Base-by-base conservation (phyloP, 192 early-diverging fungal genomes). In the Dissophora ornata region DNA sequence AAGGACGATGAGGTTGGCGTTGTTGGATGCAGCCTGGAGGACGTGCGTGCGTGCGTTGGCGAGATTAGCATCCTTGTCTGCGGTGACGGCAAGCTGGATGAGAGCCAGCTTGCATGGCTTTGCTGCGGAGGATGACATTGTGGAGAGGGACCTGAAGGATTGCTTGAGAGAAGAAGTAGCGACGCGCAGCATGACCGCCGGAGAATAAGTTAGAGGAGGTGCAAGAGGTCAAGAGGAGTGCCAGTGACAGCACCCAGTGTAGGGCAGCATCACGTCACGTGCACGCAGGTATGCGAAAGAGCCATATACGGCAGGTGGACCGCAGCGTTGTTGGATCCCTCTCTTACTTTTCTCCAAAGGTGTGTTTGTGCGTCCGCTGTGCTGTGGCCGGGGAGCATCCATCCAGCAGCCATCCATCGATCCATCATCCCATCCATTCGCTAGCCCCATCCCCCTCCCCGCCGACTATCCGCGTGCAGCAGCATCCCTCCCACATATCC, bases 1-100 rank as follows among this genome's bases (percentile, higher is more conserved):
- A 16, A 99, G 85, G 3, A 97, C 94, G 26, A 99, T 93, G n/a
- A 97, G 81, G 41, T 93, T 86, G 44, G 94, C 94, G 8, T 96
- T 96, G 1, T 90, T 83, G 18, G 77, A 80, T 2, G 92, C 89
- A 4, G 97, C 97, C 57, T 95, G 89, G 21, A 97, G 82, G 24
- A 99, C 94, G 62, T 91, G 89, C 16, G 52, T 59, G 15, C 92
- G 85, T 3, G 97, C 96, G 53, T 86, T 83, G 25, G 67, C 67
- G 26, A 99, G 84, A 82, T 99, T 99, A 7, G 83, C 79, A 16
- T 86, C 75, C 67, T 97, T 96, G 66, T 89, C 84, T 3, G 90
- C 83, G 1, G 90, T 83, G 22, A 95, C 92, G 21, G 81, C 79
- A 3, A 99, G 87, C 82, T 99, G 96, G 26, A 93, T 77, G 30